Evolutionary conservation across 2,329 filamentous ascomycete species (phyloP).

Genomic region (Blastomyces silverae): DNA sequence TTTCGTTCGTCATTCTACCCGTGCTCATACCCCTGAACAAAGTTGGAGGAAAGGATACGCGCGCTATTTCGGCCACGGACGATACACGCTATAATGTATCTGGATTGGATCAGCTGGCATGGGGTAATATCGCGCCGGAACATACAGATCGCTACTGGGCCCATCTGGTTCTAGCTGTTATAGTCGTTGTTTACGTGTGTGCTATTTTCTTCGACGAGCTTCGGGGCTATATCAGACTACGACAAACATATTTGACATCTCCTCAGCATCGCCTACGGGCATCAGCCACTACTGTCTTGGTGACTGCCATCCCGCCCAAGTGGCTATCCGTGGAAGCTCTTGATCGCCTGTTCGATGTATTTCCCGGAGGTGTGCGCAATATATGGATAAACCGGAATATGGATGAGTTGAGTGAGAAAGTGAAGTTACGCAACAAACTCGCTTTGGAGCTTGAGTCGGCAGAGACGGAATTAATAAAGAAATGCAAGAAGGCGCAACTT

Average conservation of each 20-base stretch:
- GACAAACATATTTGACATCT: slow-evolving; percentile 89
- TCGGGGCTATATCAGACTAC: slow-evolving; percentile 79
- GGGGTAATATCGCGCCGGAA: slow-evolving; percentile 69
- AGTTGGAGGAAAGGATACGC: slow-evolving; percentile 60
- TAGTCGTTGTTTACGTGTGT: slow-evolving; percentile 76
- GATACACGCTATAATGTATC: slow-evolving; percentile 45
- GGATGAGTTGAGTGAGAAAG: slow-evolving; percentile 74
- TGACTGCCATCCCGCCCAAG: slow-evolving; percentile 81
- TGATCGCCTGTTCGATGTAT: slow-evolving; percentile 82
- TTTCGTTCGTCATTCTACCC: slow-evolving; percentile 70
- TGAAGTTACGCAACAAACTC: slow-evolving; percentile 64
- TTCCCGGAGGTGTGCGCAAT: slow-evolving; percentile 88
- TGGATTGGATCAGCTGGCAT: slow-evolving; percentile 76
- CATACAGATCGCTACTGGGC: slow-evolving; percentile 71
- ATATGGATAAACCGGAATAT: slow-evolving; percentile 95
- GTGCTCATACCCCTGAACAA: slow-evolving; percentile 82
- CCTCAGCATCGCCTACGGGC: slow-evolving; percentile 89
- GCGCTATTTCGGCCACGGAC: slow-evolving; percentile 31
- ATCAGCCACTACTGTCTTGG: slow-evolving; percentile 90
- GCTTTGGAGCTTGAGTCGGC: slow-evolving; percentile 69
- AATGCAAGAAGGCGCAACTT: slow-evolving; percentile 71
- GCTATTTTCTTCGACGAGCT: slow-evolving; percentile 81
- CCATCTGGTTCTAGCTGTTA: slow-evolving; percentile 71
- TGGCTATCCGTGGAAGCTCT: slow-evolving; percentile 83
- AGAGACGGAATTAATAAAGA: slow-evolving; percentile 75